Evolutionary conservation across 345 rosid genomes (phyloP).

Genomic region (Noccaea caerulescens): DNA sequence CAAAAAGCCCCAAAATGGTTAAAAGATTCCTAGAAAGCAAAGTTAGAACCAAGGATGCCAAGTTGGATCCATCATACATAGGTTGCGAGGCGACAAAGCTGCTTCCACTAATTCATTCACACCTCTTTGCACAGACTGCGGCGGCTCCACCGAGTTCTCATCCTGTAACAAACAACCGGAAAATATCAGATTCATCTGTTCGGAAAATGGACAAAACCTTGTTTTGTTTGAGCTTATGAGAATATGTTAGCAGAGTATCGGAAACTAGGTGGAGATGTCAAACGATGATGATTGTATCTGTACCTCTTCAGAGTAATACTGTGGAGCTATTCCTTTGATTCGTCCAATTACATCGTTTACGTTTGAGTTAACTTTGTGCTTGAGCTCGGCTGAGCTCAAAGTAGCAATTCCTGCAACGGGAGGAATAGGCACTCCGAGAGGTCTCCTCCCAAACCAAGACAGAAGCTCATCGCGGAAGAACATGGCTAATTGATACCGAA

Average conservation of each 20-base stretch:
- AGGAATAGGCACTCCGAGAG: slow-evolving; percentile 65
- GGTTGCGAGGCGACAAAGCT: slow-evolving; percentile 81
- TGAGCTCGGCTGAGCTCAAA: slow-evolving; percentile 73
- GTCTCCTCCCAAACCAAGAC: slow-evolving; percentile 96
- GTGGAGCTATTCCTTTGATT: slow-evolving; percentile 78
- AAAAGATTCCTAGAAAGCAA: slow-evolving; percentile 4
- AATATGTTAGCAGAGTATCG: not conserved
- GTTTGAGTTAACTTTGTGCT: slow-evolving; percentile 72
- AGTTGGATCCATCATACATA: slow-evolving; percentile 99
- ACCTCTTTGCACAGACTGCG: slow-evolving; percentile 90
- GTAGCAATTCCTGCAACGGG: slow-evolving; percentile 60
- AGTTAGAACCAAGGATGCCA: slow-evolving; percentile 99
- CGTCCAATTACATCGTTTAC: slow-evolving; percentile 79
- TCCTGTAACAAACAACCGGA: slow-evolving; percentile 54
- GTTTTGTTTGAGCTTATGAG: not conserved
- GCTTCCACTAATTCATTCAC: slow-evolving; percentile 85
- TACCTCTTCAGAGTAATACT: slow-evolving; percentile 88
- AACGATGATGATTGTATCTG: slow-evolving; percentile 51
- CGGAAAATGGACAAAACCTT: not conserved
- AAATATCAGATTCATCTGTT: slow-evolving; percentile 4
- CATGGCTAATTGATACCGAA: slow-evolving; percentile 96
- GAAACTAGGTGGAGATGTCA: slow-evolving; percentile 9
- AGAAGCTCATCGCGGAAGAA: slow-evolving; percentile 95
- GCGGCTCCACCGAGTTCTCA: slow-evolving; percentile 75
- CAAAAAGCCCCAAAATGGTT: slow-evolving; percentile 22